A percentile compares a stretch with the other conserved stretches of the same genome.
These are phyloP conservation scores for Fraxinus pennsylvanica DNA, from an alignment of 257 asterid species.

Conservation along the genomic window DNA sequence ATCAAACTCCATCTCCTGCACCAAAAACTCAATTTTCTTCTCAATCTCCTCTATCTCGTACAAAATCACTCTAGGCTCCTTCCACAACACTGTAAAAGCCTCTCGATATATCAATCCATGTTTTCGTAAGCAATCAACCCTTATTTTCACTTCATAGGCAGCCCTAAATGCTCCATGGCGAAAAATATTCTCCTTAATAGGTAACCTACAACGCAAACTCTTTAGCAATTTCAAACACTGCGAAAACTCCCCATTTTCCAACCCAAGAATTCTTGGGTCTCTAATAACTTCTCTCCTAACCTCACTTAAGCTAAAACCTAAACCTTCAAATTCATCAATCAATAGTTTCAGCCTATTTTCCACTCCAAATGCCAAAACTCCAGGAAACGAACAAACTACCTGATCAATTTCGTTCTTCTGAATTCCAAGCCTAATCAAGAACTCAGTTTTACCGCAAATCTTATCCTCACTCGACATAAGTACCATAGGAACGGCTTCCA, in stretches of 20 bases:
- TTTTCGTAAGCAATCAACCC: conserved; percentile 66
- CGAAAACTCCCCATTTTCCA: conserved; percentile 81
- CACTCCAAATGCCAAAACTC: conserved; percentile 46
- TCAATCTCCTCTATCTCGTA: conserved; percentile 52
- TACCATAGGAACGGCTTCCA: conserved; percentile 60
- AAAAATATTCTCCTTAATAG: conserved; percentile 54
- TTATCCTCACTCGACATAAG: conserved; percentile 43
- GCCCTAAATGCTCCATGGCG: conserved; percentile 61
- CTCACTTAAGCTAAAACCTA: conserved; percentile 56
- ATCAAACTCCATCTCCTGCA: conserved; percentile 55
- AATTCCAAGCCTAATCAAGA: conserved; percentile 56
- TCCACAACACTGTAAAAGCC: conserved; percentile 76
- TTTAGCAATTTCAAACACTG: conserved; percentile 64
- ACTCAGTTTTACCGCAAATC: conserved; percentile 38
- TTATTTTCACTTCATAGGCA: conserved; percentile 59
- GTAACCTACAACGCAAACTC: conserved; percentile 64
- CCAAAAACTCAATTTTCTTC: conserved; percentile 66
- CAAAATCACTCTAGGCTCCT: conserved; percentile 76
- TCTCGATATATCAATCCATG: conserved; percentile 65
- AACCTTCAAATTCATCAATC: conserved; percentile 60
- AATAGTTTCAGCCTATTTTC: conserved; percentile 55
- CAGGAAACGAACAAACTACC: conserved; percentile 50
- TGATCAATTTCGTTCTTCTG: conserved; percentile 45
- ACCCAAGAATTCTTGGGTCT: conserved; percentile 64
- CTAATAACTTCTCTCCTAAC: conserved; percentile 54